A percentile compares a stretch with the other conserved stretches of the same genome.
These are phyloP conservation scores for Symbiodinium natans DNA, from an alignment of 73 alveolate species.

Conservation along the genomic window DNA sequence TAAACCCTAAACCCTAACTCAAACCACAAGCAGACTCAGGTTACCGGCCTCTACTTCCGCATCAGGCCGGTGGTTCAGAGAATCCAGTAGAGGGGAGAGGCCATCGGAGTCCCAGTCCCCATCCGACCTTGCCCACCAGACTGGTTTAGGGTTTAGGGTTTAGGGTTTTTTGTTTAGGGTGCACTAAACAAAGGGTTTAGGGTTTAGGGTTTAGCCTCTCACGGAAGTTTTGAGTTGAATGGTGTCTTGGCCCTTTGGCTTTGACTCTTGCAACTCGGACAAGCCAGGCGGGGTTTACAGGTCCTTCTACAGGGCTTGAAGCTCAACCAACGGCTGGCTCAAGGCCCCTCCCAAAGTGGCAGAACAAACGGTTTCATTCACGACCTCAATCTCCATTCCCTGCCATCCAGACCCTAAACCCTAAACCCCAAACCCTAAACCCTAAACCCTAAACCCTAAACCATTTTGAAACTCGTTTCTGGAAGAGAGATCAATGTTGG, in stretches of 20 bases:
- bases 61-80: constrained; percentile 31
- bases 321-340: too few species aligned
- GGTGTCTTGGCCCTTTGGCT: not conserved
- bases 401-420: too few species aligned
- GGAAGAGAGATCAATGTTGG: too few species aligned
- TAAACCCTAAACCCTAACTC: not conserved
- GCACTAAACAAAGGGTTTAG: not conserved
- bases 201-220: not conserved
- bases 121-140: constrained; percentile 6
- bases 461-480: too few species aligned
- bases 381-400: too few species aligned
- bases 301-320: not conserved
- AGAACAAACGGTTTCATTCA: too few species aligned
- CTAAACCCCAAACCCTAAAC: too few species aligned
- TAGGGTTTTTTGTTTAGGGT: not conserved
- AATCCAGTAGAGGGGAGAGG: constrained; percentile 48
- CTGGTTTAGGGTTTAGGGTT: not conserved
- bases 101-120: constrained; percentile 67
- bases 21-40: not conserved
- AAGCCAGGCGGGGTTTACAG: not conserved
- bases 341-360: too few species aligned
- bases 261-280: not conserved
- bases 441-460: too few species aligned
- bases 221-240: not conserved
- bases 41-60: constrained; percentile 16